Evolutionary conservation across 306 rosid species (phyloP), one percentile per base, ranked within the genome.

Genomic region (Vachellia pachyceras): DNA sequence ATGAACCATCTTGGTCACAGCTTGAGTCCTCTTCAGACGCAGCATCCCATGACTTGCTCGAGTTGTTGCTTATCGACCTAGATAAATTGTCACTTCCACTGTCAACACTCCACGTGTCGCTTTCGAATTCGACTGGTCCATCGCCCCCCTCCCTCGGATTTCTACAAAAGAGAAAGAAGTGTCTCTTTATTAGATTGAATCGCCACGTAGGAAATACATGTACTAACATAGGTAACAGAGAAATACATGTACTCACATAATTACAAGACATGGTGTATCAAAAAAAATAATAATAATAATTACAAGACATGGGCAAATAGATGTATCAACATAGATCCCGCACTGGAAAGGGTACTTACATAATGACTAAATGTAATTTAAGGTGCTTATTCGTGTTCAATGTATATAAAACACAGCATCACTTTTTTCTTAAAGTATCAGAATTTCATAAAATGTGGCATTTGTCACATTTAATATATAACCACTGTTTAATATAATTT

Each of bases 101-200:
- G 29, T 91, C 97, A 10, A 91, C 97, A 3, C 97, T 93, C 92
- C 93, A 93, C 0, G 90, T 87, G 69, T 93, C 97, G 20, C 92
- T 85, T 82, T 93, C 97, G 3, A 83, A 70, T 67, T 88, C 97
- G 25, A 80, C 86, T 73, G 33, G 33, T 0, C 74, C 75, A 40
- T 87, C 90, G 0, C 87, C 64, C 25, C 88, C 92, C 72, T 88
- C 91, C 81, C 77, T 87, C 7, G 60, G 75, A 1, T 36, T 80
- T 82, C 92, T 89, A 70, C 0, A 70, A 49, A 61, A 25, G 18
- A 61, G 68, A n/a, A 29, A 25, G 18, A 29, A n/a, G n/a, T n/a
- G 40, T 5, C 13, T 0, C 10, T 52, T 39, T 3, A 18, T 5
- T 5, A 25, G 39, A 25, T 60, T 3, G 35, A 25, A 25, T 25